Evolutionary conservation across 148 eudicot genomes (phyloP).

Genomic region (Heliamphora exappendiculata): DNA sequence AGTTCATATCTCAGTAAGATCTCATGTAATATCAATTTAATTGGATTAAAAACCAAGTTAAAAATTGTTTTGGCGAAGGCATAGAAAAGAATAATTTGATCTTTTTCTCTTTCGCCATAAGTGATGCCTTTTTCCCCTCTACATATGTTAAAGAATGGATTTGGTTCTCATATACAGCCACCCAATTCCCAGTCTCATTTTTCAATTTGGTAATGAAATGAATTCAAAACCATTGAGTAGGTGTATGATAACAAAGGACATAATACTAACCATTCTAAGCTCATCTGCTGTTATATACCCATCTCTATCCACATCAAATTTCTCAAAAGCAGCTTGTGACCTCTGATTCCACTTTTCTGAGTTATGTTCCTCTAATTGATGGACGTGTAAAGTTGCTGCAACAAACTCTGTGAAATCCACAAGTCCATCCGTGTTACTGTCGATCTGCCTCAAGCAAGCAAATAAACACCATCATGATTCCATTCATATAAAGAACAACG

Average conservation of each 20-base stretch:
- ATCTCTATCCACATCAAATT: constrained; percentile 86
- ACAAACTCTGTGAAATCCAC: constrained; percentile 92
- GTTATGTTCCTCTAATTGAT: constrained; percentile 82
- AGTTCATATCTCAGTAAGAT: neutral
- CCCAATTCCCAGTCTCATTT: neutral
- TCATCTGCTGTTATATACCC: constrained; percentile 89
- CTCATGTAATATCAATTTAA: neutral
- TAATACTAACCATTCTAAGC: constrained; percentile 65
- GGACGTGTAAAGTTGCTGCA: constrained; percentile 84
- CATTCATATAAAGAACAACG: neutral
- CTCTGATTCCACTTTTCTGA: constrained; percentile 68
- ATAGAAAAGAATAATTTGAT: neutral
- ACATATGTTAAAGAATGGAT: neutral
- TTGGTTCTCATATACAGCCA: neutral
- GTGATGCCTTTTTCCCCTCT: neutral
- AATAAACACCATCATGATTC: neutral
- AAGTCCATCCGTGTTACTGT: constrained; percentile 86
- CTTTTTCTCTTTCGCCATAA: neutral
- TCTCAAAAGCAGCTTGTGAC: constrained; percentile 89
- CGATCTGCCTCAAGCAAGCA: constrained; percentile 51
- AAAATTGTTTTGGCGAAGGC: neutral
- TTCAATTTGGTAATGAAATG: neutral
- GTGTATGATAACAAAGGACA: neutral
- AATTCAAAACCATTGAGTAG: neutral
- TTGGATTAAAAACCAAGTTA: neutral